Percentiles rank a stretch among this genome's conserved stretches.
phyloP scores from a whole-genome alignment of 2,329 filamentous ascomycete genomes.

The Ploettnerulaceae sp. region DNA sequence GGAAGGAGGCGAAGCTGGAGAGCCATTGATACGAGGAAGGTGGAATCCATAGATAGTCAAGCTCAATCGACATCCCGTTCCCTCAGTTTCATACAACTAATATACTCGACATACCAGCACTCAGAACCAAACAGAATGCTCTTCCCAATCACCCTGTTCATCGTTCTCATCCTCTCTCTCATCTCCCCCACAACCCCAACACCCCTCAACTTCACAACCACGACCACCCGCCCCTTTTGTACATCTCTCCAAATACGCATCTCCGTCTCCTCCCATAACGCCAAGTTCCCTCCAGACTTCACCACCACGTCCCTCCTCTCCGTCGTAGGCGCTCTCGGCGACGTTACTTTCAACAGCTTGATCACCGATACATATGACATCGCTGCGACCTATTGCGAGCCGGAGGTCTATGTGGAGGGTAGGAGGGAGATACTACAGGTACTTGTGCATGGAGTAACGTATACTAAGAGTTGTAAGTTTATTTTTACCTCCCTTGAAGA shows the following conservation, averaged over 20 bases:
- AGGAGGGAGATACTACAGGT: conserved; percentile 23
- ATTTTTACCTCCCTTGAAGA: too few relatives aligned
- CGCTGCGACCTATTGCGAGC: conserved; percentile 22
- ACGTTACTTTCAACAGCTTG: neutral
- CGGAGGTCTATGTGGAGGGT: neutral
- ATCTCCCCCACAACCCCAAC: neutral
- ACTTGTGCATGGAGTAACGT: conserved; percentile 27
- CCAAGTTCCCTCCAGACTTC: neutral
- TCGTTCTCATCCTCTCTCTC: neutral
- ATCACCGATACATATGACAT: conserved; percentile 19
- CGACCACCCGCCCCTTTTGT: neutral
- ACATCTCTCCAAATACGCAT: neutral
- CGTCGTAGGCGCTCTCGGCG: neutral
- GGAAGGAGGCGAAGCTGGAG: too few relatives aligned
- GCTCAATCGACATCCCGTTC: too few relatives aligned
- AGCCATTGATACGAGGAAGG: too few relatives aligned
- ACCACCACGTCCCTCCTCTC: neutral
- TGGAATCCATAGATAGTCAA: too few relatives aligned
- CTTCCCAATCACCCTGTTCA: too few relatives aligned
- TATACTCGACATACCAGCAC: too few relatives aligned
- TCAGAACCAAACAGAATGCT: too few relatives aligned
- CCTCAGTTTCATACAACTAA: too few relatives aligned
- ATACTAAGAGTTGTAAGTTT: conserved; percentile 21
- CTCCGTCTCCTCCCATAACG: neutral
- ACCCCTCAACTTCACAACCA: neutral